Evolutionary conservation across 139 green algal species (phyloP).

Genomic region (Picochlorum sp.): DNA sequence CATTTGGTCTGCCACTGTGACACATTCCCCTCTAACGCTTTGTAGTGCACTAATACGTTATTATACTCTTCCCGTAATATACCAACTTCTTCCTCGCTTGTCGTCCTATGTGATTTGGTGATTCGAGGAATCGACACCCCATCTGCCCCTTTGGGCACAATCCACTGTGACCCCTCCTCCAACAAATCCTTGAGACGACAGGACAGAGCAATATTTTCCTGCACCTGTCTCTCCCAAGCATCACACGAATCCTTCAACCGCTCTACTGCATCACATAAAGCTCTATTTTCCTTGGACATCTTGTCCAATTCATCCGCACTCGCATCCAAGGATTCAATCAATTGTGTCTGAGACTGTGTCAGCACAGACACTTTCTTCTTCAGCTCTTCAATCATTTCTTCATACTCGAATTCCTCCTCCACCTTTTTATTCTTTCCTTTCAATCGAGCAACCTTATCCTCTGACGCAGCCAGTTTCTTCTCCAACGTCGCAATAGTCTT

Average conservation of each 20-base stretch:
- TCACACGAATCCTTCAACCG: constrained; percentile 1
- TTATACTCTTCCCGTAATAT: background rate
- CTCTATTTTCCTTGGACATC: constrained; percentile 32
- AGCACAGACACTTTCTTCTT: constrained; percentile 34
- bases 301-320: constrained; percentile 52
- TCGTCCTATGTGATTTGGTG: constrained; percentile 1
- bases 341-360: constrained; percentile 48
- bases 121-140: background rate
- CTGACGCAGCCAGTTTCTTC: constrained; percentile 18
- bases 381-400: constrained; percentile 17
- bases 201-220: constrained; percentile 39
- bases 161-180: constrained; percentile 55
- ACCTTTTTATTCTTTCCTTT: background rate
- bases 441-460: constrained; percentile 6
- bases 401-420: background rate
- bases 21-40: constrained; percentile 6
- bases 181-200: constrained; percentile 59
- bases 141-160: background rate
- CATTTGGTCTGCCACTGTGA: constrained; percentile 6
- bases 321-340: constrained; percentile 48
- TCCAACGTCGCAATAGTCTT: constrained; percentile 1
- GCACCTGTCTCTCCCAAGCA: constrained; percentile 49
- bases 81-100: too few relatives aligned
- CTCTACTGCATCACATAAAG: constrained; percentile 16
- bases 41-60: background rate